Percentiles rank a stretch among this genome's conserved stretches.
phyloP scores from a whole-genome alignment of 371 early-diverging fungal species.

The Furculomyces boomerangus region DNA sequence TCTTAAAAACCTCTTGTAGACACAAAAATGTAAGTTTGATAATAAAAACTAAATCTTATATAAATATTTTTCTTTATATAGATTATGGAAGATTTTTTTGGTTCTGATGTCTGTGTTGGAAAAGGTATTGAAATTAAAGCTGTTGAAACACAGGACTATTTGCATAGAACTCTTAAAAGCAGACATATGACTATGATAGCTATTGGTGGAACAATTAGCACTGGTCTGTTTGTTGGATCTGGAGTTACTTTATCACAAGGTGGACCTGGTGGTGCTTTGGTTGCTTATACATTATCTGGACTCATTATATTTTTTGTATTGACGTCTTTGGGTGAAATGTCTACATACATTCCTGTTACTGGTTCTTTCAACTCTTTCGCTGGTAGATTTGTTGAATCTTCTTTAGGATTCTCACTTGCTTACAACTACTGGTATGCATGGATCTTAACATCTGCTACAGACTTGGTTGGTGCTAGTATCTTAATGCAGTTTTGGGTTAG shows the following conservation, averaged over 20 bases:
- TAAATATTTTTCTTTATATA: too few relatives aligned
- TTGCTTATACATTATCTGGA: conserved; percentile 51
- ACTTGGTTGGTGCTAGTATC: conserved; percentile 61
- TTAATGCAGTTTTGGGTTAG: conserved; percentile 69
- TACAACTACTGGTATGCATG: conserved; percentile 73
- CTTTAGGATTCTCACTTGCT: conserved; percentile 60
- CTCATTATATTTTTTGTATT: conserved; percentile 66
- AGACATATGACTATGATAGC: conserved; percentile 68
- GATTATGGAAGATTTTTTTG: too few relatives aligned
- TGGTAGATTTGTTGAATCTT: conserved; percentile 63
- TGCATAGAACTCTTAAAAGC: conserved; percentile 39
- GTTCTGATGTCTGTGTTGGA: too few relatives aligned
- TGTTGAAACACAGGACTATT: conserved; percentile 8
- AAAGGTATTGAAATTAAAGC: too few relatives aligned
- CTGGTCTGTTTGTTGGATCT: conserved; percentile 73
- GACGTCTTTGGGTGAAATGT: conserved; percentile 77
- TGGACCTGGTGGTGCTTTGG: conserved; percentile 62
- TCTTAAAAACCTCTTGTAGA: too few relatives aligned
- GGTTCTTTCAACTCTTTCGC: conserved; percentile 74
- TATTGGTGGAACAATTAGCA: conserved; percentile 62
- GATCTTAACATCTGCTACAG: conserved; percentile 64
- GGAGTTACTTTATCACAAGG: conserved; percentile 52
- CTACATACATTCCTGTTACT: conserved; percentile 60
- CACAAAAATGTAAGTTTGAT: too few relatives aligned
- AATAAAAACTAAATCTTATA: too few relatives aligned